Evolutionary conservation across 2,329 filamentous ascomycete genomes (phyloP).

Genomic region (Apiospora arundinis): DNA sequence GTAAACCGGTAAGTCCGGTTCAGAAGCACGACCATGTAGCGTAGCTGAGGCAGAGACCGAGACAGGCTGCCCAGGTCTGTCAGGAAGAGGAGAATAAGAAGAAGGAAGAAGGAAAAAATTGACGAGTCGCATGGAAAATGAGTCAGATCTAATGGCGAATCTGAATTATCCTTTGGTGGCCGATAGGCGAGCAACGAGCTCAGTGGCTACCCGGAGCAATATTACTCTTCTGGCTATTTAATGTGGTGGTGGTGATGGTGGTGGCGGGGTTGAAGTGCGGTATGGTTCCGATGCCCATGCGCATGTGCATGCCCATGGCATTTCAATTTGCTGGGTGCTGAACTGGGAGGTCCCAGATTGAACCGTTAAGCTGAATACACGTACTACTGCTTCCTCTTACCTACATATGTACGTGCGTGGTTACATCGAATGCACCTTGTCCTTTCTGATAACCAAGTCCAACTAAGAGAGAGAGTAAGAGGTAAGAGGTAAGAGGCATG

Average conservation of each 20-base stretch:
- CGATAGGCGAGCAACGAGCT: not conserved
- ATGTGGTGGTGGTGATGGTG: not conserved
- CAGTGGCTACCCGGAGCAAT: not conserved
- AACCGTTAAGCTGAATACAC: not conserved
- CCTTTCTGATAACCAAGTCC: not conserved
- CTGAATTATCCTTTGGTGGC: not conserved
- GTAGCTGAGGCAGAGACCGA: not conserved
- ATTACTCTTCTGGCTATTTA: constrained; percentile 15
- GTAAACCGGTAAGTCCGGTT: not conserved
- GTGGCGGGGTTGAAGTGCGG: not conserved
- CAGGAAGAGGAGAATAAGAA: not conserved
- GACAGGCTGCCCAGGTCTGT: not conserved
- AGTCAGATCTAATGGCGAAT: constrained; percentile 5
- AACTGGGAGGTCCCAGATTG: not conserved
- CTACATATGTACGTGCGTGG: not conserved
- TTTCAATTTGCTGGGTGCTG: not conserved
- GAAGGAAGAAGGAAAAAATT: not conserved
- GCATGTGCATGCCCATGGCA: not conserved
- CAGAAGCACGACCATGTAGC: not conserved
- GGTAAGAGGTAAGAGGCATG: not conserved
- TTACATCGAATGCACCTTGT: not conserved
- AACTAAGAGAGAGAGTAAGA: not conserved
- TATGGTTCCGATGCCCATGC: constrained; percentile 4
- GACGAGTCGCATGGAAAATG: not conserved
- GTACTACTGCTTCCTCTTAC: not conserved